phyloP scores from a whole-genome alignment of 148 eudicot genomes.

The Amaranthus hypochondriacus region DNA sequence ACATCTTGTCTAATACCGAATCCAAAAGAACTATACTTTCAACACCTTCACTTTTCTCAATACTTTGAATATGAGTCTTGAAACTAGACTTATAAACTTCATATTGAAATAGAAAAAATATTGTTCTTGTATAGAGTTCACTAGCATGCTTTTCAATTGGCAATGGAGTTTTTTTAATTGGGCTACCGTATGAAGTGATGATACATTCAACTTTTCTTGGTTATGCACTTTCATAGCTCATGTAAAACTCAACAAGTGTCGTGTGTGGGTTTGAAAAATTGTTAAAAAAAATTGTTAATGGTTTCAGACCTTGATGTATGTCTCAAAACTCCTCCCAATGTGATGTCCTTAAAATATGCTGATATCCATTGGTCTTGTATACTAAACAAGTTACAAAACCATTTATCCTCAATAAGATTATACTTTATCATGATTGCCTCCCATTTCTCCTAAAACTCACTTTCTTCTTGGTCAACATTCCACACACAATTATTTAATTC shows the following conservation, averaged over 20 bases:
- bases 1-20: neutral
- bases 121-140: neutral
- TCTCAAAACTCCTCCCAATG: neutral
- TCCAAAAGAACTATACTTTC: neutral
- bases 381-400: neutral
- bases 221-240: too few relatives aligned
- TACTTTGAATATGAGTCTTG: too few relatives aligned
- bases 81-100: too few relatives aligned
- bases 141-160: neutral
- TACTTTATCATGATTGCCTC: neutral
- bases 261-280: too few relatives aligned
- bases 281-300: neutral
- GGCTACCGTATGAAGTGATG: neutral
- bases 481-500: neutral
- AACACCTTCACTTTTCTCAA: too few relatives aligned
- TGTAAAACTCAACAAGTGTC: too few relatives aligned
- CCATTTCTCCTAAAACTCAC: neutral
- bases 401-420: neutral
- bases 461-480: neutral
- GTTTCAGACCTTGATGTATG: conserved; percentile 1
- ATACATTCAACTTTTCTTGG: too few relatives aligned
- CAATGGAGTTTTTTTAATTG: neutral
- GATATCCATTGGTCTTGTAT: neutral
- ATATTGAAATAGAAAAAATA: neutral
- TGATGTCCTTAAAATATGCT: neutral